phyloP scores from a whole-genome alignment of 768 basidiomycete species.

The Russula lepida region DNA sequence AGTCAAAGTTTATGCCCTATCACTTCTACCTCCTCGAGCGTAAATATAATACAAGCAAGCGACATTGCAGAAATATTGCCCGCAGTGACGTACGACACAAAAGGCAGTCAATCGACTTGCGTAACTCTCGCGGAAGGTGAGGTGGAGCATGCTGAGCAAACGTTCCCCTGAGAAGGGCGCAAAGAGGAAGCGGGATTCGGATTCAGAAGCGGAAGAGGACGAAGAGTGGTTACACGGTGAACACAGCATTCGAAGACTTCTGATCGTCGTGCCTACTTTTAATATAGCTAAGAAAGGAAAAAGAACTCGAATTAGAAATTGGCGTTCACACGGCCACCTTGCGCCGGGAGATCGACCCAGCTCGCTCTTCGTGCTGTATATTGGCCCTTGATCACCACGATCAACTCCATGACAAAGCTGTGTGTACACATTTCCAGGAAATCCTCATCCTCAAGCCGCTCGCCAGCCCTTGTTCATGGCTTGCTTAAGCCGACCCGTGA shows the following conservation, averaged over 20 bases:
- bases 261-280: too few relatives aligned
- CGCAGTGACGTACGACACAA: slow-evolving; percentile 67
- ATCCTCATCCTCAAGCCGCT: too few relatives aligned
- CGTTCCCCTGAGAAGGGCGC: slow-evolving; percentile 23
- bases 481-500: too few relatives aligned
- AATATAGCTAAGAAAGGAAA: too few relatives aligned
- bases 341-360: too few relatives aligned
- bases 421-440: too few relatives aligned
- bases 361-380: too few relatives aligned
- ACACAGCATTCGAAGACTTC: not conserved
- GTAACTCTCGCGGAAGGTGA: slow-evolving; percentile 48
- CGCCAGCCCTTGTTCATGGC: too few relatives aligned
- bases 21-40: slow-evolving; percentile 30
- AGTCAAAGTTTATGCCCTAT: slow-evolving; percentile 68
- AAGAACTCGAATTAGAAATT: too few relatives aligned
- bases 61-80: slow-evolving; percentile 38
- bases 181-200: slow-evolving; percentile 34
- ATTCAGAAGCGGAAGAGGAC: slow-evolving; percentile 28
- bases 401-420: too few relatives aligned
- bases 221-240: slow-evolving; percentile 21
- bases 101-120: slow-evolving; percentile 80
- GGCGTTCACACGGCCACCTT: too few relatives aligned
- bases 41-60: slow-evolving; percentile 21
- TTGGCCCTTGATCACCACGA: too few relatives aligned
- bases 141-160: not conserved